Base-by-base conservation (phyloP, 106 monocot genomes). In the Hemerocallis citrina region DNA sequence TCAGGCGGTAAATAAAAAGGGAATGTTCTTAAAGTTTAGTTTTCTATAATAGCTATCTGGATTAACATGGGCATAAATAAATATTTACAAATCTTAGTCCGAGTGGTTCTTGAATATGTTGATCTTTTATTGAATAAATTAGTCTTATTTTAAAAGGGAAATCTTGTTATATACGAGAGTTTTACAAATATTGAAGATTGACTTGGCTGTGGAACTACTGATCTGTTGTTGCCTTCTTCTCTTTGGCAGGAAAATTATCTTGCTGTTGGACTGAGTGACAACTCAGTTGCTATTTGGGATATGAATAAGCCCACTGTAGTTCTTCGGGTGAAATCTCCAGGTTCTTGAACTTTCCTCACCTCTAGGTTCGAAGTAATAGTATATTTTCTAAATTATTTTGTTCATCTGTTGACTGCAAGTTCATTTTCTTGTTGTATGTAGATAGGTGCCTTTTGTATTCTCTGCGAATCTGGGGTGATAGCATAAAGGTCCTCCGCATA, bases 221-320 rank as follows among this genome's bases (percentile, higher is more conserved):
- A 54, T n/a, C 27, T 8, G 24, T 1, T 28, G 25, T 23, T 51
- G 27, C 1, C 13, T 51, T 5, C 11, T 10, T 51, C 11, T 51
- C 28, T 25, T 54, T 56, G 28, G 0, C 69, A 82, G 80, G 83
- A 58, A 12, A 39, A 61, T 54, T 68, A 43, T 34, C 72, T 98
- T 45, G 91, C 61, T 4, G 46, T 98, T 25, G 96, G 96, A 8
- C 81, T 98, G 17, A 79, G 91, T 54, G 96, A 98, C 61, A 98
- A 98, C 58, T 98, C 96, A 0, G 66, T 98, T 20, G 82, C 77
- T 48, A 40, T 92, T 9, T 98, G 96, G 96, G 84, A 98, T 77
- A 35, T 84, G 30, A 40, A 31, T 19, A 37, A 12, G 4, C 59
- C 48, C 5, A 40, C 19, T 38, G 24, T 73, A 37, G 12, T 59